These are phyloP conservation scores for Exophiala spinifera DNA, from an alignment of 2,329 filamentous ascomycete genomes.

Conservation along the genomic window DNA sequence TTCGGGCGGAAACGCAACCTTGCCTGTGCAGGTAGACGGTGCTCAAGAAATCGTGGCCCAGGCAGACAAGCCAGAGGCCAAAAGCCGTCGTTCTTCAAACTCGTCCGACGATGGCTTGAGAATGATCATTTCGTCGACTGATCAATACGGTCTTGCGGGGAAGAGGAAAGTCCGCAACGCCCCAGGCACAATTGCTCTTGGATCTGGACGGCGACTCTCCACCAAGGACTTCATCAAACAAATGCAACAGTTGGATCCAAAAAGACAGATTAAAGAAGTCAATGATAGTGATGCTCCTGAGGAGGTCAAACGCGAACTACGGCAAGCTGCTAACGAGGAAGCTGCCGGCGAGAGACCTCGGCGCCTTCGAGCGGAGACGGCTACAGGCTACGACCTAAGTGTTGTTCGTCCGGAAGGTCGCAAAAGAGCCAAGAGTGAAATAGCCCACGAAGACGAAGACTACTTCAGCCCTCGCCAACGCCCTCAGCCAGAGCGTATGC, in stretches of 20 bases:
- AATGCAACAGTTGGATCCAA: conserved; percentile 59
- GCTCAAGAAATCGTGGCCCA: conserved; percentile 28
- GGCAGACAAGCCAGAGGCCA: conserved; percentile 28
- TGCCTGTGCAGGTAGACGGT: conserved; percentile 33
- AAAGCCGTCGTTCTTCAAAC: neutral
- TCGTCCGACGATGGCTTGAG: conserved; percentile 54
- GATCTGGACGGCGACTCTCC: conserved; percentile 56
- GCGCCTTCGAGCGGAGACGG: conserved; percentile 18
- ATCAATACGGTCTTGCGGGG: conserved; percentile 36
- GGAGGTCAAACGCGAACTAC: conserved; percentile 39
- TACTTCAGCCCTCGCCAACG: conserved; percentile 18
- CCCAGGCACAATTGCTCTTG: conserved; percentile 22
- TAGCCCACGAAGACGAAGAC: conserved; percentile 6
- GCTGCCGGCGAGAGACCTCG: conserved; percentile 23
- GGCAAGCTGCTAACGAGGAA: conserved; percentile 33
- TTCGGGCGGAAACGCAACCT: neutral
- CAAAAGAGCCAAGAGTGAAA: neutral
- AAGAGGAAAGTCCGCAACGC: conserved; percentile 37
- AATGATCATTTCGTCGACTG: conserved; percentile 56
- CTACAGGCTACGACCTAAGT: neutral
- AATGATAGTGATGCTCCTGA: conserved; percentile 43
- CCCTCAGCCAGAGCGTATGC: conserved; percentile 6
- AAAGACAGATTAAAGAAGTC: conserved; percentile 49
- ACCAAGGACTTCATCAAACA: conserved; percentile 64
- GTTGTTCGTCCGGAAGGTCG: conserved; percentile 1